Evolutionary conservation across 176 grass and related monocot species (phyloP), one percentile per base, ranked within the genome.

Genomic region (Carex littledalei): DNA sequence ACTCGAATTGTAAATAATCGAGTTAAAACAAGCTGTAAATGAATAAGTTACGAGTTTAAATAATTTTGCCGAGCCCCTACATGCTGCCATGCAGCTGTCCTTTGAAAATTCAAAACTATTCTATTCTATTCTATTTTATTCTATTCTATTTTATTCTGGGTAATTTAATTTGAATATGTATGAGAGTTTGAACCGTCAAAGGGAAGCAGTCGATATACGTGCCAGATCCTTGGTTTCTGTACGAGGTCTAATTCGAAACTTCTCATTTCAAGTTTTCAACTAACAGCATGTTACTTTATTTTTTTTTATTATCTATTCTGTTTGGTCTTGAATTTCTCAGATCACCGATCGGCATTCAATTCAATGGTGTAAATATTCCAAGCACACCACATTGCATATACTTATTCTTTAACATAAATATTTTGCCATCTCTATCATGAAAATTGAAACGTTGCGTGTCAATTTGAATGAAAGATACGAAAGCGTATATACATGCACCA

Each of bases 141-240:
- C 29, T 29, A 2, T 29, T 29, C 29, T 29, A 29, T 29, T 1
- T 1, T 29, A 35, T 53, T 45, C 41, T 57, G 13, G 12, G 14
- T 57, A 78, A 53, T 20, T 43, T 45, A 47, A 45, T 56, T 78
- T 54, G 24, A 56, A 55, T 20, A 24, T 29, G 5, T 55, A n/a
- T 15, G 47, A 78, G 50, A 78, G 50, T 78, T 78, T 78, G 22
- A 77, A 61, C 54, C 12, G 84, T 85, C 83, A 75, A 85, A 53
- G 18, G 5, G n/a, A 85, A 74, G 32, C 49, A 58, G 57, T 85
- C 29, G 83, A 22, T 74, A 69, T 67, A 17, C 17, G 83, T 21
- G 68, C 67, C 20, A 76, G 84, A 85, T 85, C 66, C 84, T 77
- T 26, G 56, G 81, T 63, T 55, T 75, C 26, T n/a, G 82, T 84